Base-by-base conservation (phyloP, 352 stramenopile species). In the Salisapilia sapeloensis region DNA sequence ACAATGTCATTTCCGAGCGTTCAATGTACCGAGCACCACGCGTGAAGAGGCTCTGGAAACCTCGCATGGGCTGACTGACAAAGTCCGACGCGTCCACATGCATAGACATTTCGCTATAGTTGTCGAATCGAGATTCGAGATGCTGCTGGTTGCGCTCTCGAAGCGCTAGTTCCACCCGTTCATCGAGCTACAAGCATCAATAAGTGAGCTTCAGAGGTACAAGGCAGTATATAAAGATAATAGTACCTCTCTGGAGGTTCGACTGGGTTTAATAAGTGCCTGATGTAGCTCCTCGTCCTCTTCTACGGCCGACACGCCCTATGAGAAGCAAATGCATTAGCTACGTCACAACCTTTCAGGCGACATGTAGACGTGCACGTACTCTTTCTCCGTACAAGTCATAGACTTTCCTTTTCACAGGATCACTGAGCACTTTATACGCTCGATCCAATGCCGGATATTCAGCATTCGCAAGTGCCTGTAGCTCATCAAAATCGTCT, bases 361-460 rank as follows among this genome's bases (percentile, higher is more conserved):
- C 12, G 35, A 20, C 3, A 44, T 12, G 16, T 12, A 12, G 9
- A 14, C 1, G n/a, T n/a, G 15, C 1, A 23, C 48, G 9, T 18
- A 70, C 57, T 43, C 56, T 57, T 37, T 89, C 72, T 31, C 72
- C 72, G 45, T 81, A 83, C 24, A 75, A 41, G 44, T 84, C 69
- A 48, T 89, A 89, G 30, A 71, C 66, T 16, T 56, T 48, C 23
- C 69, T 69, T 47, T 56, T 67, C 6, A 75, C 42, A 3, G 63
- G 69, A 30, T 83, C 71, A 24, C 42, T 67, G 2, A 89, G 55
- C 33, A 89, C 67, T 40, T 85, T 85, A 58, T 89, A 89, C 1
- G 72, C 72, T 29, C 69, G 51, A 44, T 89, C 69, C 23, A 89
- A 42, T n/a, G 67, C 42, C 31, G 72, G 65, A 47, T 85, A 89